Base-by-base conservation (phyloP, 768 basidiomycete species). In the Naganishia randhawae region DNA sequence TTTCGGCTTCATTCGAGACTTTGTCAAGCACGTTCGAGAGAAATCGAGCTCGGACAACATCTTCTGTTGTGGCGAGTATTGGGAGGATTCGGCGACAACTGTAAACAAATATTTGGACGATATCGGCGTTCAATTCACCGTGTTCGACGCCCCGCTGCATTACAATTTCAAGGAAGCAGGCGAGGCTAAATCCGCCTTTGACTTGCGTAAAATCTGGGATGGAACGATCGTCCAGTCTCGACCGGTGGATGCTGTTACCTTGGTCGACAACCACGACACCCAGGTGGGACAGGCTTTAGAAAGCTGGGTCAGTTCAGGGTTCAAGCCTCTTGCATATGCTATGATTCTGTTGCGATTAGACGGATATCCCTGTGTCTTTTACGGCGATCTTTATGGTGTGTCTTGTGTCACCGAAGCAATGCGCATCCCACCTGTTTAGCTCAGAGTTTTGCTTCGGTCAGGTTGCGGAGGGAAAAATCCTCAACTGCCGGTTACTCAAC, bases 131-230 rank as follows among this genome's bases (percentile, higher is more conserved):
- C 78, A 95, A 88, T 86, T 89, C 13, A 84, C 92, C 0, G 91
- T 95, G 75, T 96, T 96, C 71, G 93, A 96, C 76, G 90, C 91
- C 8, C 91, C 91, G 22, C 83, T 97, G 25, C 93, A 97, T 75
- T 84, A 86, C 80, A 91, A 90, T 72, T 88, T 94, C 75, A 83
- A 88, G 74, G 82, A 84, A 68, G 93, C 93, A 14, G 90, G 90
- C 77, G 85, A 86, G 70, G 81, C 82, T 17, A 84, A 87, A 33
- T 82, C 83, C 39, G 81, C 83, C 19, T 95, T 86, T 73, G 92
- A 95, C 79, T 83, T 97, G 52, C 82, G 91, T 69, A 85, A 76
- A 35, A 87, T 97, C 69, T 81, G 93, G 45, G 82, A 88, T 62
- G 82, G 84, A 52, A 88, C 89, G 0, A 78, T 97, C 13, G 83